A percentile compares a stretch with the other conserved stretches of the same genome.
phyloP scores from a whole-genome alignment of 148 eudicot genomes.

The Rhododendron griersonianum region DNA sequence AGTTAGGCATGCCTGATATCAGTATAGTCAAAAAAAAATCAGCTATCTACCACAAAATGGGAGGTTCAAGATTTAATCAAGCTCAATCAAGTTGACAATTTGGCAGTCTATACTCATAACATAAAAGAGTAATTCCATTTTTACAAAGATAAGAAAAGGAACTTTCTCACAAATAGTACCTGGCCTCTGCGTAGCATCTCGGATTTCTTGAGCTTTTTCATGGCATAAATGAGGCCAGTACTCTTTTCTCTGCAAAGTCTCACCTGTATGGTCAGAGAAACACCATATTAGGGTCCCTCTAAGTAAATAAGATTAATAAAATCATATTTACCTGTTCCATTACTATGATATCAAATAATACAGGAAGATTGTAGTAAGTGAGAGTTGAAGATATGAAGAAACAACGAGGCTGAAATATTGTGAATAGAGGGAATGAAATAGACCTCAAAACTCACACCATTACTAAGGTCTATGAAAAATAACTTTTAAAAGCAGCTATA shows the following conservation, averaged over 20 bases:
- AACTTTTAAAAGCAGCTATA: background rate
- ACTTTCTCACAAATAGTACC: conserved; percentile 10
- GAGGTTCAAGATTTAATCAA: background rate
- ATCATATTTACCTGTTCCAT: background rate
- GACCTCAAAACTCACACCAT: background rate
- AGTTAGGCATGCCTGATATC: background rate
- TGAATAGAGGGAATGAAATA: background rate
- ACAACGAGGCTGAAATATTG: background rate
- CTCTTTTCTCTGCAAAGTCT: conserved; percentile 34
- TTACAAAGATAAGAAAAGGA: background rate
- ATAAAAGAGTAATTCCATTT: background rate
- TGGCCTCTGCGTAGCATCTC: conserved; percentile 41
- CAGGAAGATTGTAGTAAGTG: background rate
- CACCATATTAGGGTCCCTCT: background rate
- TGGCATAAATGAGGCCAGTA: conserved; percentile 28
- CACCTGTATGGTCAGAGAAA: conserved; percentile 19
- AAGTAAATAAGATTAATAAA: background rate
- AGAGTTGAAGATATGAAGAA: background rate
- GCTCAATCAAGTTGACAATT: background rate
- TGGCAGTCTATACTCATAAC: background rate
- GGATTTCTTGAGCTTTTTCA: conserved; percentile 35
- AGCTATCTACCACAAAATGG: background rate
- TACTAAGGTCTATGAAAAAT: background rate
- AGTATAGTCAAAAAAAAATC: background rate
- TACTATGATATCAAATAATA: background rate